Conservation (phyloP, 192 early-diverging fungal species). For the Entomortierella beljakovae region DNA sequence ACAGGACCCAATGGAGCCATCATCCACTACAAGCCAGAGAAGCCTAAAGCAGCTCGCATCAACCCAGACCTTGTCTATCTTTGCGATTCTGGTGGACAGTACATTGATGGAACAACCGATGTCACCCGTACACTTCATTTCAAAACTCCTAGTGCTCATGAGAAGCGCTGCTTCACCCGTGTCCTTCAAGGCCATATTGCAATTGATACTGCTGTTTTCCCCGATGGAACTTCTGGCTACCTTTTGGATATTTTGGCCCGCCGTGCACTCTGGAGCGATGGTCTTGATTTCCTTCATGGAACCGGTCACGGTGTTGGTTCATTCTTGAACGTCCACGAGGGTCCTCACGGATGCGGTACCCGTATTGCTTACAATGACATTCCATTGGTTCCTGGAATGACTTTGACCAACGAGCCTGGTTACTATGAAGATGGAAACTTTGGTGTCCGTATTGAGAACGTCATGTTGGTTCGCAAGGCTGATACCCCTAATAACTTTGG, state of each 20-base stretch:
- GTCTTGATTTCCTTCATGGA: conserved; percentile 96
- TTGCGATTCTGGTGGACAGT: conserved; percentile 97
- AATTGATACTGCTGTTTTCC: conserved; percentile 91
- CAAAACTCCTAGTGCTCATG: conserved; percentile 81
- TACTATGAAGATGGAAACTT: conserved; percentile 98
- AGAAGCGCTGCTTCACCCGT: conserved; percentile 96
- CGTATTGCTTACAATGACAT: conserved; percentile 79
- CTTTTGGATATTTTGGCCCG: conserved; percentile 92
- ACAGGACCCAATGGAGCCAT: conserved; percentile 97
- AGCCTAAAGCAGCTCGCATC: conserved; percentile 81
- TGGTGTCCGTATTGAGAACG: conserved; percentile 98
- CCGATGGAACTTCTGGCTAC: conserved; percentile 87
- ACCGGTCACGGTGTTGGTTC: conserved; percentile 98
- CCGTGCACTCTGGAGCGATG: conserved; percentile 88
- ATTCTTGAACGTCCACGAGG: conserved; percentile 96
- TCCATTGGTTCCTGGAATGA: conserved; percentile 91
- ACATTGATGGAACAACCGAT: conserved; percentile 96
- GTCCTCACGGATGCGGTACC: conserved; percentile 93
- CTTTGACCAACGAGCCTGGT: conserved; percentile 96
- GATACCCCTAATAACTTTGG: conserved; percentile 89
- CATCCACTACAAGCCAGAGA: conserved; percentile 96
- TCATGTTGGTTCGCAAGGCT: conserved; percentile 81
- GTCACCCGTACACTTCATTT: conserved; percentile 97
- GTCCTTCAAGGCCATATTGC: conserved; percentile 98
- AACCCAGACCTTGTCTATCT: conserved; percentile 85